Base-by-base conservation (phyloP, 2,329 filamentous ascomycete genomes). In the Apiospora koreana region DNA sequence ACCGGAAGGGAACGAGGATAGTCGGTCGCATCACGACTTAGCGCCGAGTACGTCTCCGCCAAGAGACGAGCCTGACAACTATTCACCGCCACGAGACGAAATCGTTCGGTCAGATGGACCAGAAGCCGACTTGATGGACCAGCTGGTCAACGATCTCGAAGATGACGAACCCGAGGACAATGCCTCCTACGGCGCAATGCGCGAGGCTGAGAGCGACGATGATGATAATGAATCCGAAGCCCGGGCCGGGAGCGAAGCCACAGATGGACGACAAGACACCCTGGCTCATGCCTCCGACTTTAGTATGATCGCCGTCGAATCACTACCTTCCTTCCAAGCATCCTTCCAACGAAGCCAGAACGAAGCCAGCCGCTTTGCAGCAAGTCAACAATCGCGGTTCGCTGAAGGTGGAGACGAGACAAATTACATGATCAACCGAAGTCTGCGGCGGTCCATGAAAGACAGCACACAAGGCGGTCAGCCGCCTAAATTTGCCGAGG, bases 221-320 rank as follows among this genome's bases (percentile, higher is more conserved):
- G 74, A 18, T 16, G 41, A 43, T 43, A 12, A 43, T 43, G 41
- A 73, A 42, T 79, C 78, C 3, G 72, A 76, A 23, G 70, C 72
- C 1, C 74, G 69, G 58, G 71, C 72, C 42, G 54, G 38, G 7
- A 73, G 74, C 21, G 72, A 62, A 38, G 67, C 72, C 28, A 75
- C 72, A 31, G 71, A 75, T 42, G 18, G 76, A 71, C 75, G 68
- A 62, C 80, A 82, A 42, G 81, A 87, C 67, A 86, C 82, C 0
- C 81, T 86, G 65, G 81, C 82, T 4, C 82, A 86, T 65, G 80
- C 80, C 2, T 80, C 79, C 21, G 87, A 89, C 48, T 89, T 89
- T 72, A 89, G 87, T 75, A 89, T 89, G 86, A 89, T 89, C 69
- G 86, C 86, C 42, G 83, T 88, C 71, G 83, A 87, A 64, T 87